Percentiles rank a stretch among this genome's conserved stretches.
Evolutionary conservation across 306 rosid genomes (phyloP).

Genomic region (Prosopis cineraria): DNA sequence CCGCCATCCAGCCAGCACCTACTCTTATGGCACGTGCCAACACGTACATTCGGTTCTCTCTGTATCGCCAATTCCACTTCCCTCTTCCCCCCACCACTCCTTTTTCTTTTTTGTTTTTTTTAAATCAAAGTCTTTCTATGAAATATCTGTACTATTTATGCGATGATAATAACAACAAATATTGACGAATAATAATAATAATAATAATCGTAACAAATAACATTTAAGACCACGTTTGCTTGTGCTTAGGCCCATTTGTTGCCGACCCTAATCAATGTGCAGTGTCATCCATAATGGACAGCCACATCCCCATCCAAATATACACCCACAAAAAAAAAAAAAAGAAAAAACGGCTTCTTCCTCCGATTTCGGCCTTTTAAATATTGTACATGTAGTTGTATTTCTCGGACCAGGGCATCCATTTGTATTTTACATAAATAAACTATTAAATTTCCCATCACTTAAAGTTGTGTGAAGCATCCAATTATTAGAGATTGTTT

Average conservation of each 20-base stretch:
- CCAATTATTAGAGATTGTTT: background rate
- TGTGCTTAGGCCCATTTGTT: background rate
- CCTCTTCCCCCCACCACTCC: background rate
- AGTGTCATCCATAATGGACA: background rate
- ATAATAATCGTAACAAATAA: background rate
- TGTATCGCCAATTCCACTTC: conserved; percentile 2
- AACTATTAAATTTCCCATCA: background rate
- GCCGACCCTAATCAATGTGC: background rate
- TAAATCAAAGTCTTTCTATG: background rate
- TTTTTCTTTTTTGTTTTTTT: background rate
- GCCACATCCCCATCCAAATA: background rate
- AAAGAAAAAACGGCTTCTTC: background rate
- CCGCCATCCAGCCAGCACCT: conserved; percentile 41
- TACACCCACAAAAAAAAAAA: too few species aligned
- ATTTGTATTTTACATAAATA: background rate
- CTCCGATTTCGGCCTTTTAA: background rate
- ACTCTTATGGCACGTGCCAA: conserved; percentile 54
- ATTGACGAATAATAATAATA: background rate
- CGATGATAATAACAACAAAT: too few species aligned
- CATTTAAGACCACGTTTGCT: too few species aligned
- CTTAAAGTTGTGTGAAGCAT: background rate
- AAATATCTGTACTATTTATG: background rate
- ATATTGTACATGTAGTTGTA: background rate
- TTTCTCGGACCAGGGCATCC: background rate
- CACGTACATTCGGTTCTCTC: conserved; percentile 34